These are phyloP conservation scores for Suillus spraguei DNA, from an alignment of 768 basidiomycete species.

Conservation along the genomic window DNA sequence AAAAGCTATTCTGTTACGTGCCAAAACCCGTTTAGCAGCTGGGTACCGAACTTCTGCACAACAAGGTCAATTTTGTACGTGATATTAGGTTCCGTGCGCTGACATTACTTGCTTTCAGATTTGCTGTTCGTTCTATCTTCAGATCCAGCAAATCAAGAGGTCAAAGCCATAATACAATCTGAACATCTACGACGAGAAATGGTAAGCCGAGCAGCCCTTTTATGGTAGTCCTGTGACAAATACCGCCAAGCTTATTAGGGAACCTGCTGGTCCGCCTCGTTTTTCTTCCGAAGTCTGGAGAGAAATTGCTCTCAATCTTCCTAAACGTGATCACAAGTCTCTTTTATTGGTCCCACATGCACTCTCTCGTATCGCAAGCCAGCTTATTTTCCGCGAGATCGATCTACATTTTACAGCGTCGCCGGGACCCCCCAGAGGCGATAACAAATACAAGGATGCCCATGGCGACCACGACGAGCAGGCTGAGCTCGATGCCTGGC, in stretches of 20 bases:
- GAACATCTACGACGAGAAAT: constrained; percentile 55
- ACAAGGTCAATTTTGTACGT: constrained; percentile 49
- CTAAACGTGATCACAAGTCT: too few species aligned
- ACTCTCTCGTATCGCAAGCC: too few species aligned
- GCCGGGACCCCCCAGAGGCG: too few species aligned
- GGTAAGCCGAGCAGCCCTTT: constrained; percentile 36
- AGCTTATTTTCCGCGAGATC: too few species aligned
- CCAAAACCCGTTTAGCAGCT: constrained; percentile 60
- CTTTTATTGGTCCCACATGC: too few species aligned
- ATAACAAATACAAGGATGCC: too few species aligned
- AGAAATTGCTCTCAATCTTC: too few species aligned
- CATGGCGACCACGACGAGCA: too few species aligned
- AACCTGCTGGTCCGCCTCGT: constrained; percentile 45
- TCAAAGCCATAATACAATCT: too few species aligned
- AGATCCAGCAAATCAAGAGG: constrained; percentile 73
- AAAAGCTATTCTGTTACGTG: constrained; percentile 65
- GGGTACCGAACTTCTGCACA: constrained; percentile 64
- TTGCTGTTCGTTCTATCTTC: constrained; percentile 62
- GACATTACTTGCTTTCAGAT: constrained; percentile 42
- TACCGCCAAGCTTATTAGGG: constrained; percentile 29
- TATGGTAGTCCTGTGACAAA: constrained; percentile 5
- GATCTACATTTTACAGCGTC: too few species aligned
- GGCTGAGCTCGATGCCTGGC: too few species aligned
- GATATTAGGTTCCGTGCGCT: background rate
- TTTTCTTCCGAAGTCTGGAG: constrained; percentile 69